Conservation (phyloP, 495 filamentous ascomycete species). For the Apodospora peruviana region DNA sequence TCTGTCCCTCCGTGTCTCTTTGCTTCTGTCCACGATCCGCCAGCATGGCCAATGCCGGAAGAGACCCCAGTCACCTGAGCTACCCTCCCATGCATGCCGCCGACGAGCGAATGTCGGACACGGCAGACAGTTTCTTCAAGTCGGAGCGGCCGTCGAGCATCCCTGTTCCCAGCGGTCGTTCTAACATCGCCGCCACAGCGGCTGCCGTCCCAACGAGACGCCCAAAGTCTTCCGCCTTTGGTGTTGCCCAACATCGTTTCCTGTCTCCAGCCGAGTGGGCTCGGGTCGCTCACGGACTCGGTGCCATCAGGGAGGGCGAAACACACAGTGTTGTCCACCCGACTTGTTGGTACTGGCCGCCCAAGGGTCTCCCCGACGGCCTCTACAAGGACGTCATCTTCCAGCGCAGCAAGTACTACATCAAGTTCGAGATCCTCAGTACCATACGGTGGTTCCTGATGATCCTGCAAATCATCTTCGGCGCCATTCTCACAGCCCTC, state of each 20-base stretch:
- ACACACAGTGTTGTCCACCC: constrained; percentile 36
- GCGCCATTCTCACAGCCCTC: constrained; percentile 40
- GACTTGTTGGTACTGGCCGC: constrained; percentile 37
- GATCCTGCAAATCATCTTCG: constrained; percentile 38
- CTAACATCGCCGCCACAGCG: background rate
- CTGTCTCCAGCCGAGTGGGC: constrained; percentile 38
- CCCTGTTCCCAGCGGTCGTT: constrained; percentile 13
- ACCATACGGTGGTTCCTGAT: constrained; percentile 35
- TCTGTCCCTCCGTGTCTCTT: background rate
- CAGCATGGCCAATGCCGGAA: constrained; percentile 12
- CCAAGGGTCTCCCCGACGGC: constrained; percentile 38
- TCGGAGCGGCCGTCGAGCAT: constrained; percentile 20
- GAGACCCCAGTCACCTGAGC: constrained; percentile 11
- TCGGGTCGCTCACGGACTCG: constrained; percentile 38
- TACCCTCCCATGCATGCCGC: constrained; percentile 7
- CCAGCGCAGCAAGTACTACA: constrained; percentile 34
- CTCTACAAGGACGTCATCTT: constrained; percentile 38
- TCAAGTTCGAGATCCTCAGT: constrained; percentile 27
- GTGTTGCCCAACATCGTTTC: constrained; percentile 28
- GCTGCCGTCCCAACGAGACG: background rate
- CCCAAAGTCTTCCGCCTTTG: constrained; percentile 1
- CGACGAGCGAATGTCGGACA: constrained; percentile 10
- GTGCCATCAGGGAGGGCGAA: constrained; percentile 39
- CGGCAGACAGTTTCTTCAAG: constrained; percentile 18
- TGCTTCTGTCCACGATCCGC: background rate